These are phyloP conservation scores for Pythium graminicola DNA, from an alignment of 352 stramenopile genomes.

Conservation along the genomic window DNA sequence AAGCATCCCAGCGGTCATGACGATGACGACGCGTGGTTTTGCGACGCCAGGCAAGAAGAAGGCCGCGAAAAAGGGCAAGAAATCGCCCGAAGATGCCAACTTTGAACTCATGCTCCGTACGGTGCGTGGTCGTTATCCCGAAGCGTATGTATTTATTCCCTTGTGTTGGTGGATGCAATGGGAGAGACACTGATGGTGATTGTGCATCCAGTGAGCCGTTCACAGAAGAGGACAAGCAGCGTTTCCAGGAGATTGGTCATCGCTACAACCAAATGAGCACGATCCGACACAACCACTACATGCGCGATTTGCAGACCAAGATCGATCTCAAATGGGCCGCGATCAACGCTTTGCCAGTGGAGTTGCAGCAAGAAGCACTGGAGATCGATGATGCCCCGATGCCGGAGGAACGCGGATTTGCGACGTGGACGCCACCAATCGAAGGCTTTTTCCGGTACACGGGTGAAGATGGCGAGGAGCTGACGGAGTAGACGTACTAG, in stretches of 20 bases:
- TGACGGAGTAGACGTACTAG: conserved; percentile 22
- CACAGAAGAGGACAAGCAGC: conserved; percentile 71
- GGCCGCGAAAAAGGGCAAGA: conserved; percentile 49
- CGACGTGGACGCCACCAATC: conserved; percentile 85
- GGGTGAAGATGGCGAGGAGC: conserved; percentile 43
- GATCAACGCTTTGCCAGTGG: conserved; percentile 77
- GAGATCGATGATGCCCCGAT: conserved; percentile 55
- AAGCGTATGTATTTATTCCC: conserved; percentile 36
- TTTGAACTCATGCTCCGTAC: conserved; percentile 83
- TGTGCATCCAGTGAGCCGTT: conserved; percentile 50
- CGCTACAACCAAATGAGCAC: conserved; percentile 75
- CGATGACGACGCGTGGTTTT: conserved; percentile 29
- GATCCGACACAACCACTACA: conserved; percentile 84
- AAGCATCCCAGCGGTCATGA: conserved; percentile 8
- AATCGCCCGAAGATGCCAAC: conserved; percentile 50
- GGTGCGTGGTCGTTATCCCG: conserved; percentile 69
- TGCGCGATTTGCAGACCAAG: conserved; percentile 87
- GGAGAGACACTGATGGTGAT: background rate
- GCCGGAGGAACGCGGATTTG: conserved; percentile 63
- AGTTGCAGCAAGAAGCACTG: conserved; percentile 75
- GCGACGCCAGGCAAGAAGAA: conserved; percentile 41
- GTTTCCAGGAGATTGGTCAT: conserved; percentile 72
- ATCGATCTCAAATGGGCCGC: conserved; percentile 89
- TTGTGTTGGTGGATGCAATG: background rate
- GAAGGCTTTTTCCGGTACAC: conserved; percentile 81